phyloP scores from a whole-genome alignment of 257 asterid species.

The Nicotiana attenuata region DNA sequence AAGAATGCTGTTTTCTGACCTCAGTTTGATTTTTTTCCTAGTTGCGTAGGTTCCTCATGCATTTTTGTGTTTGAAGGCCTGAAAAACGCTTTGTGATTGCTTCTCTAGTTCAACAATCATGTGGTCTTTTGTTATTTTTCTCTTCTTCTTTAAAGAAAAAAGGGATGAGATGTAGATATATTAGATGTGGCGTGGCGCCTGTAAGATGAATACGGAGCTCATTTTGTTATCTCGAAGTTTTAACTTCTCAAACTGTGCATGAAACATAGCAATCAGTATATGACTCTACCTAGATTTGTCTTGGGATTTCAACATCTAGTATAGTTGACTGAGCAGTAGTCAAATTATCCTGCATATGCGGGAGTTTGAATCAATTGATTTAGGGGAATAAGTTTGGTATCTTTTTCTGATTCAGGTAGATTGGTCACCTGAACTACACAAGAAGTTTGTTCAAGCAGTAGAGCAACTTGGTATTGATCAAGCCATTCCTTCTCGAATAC shows the following conservation, averaged over 20 bases:
- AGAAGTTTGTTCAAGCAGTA: conserved; percentile 46
- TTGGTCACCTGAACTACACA: conserved; percentile 50
- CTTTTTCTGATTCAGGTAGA: conserved; percentile 32
- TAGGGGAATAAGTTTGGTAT: not conserved
- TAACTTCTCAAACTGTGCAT: not conserved
- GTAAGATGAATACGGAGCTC: not conserved
- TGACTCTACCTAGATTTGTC: not conserved
- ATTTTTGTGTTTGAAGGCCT: not conserved
- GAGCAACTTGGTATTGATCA: conserved; percentile 53
- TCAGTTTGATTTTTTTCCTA: not conserved
- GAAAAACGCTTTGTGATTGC: not conserved
- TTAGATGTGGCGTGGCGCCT: not conserved
- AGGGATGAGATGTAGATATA: not conserved
- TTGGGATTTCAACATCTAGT: not conserved
- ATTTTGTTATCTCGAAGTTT: not conserved
- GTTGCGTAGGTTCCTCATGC: not conserved
- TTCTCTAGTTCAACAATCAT: not conserved
- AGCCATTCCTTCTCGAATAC: conserved; percentile 55
- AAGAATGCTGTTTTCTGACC: not conserved
- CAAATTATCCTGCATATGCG: not conserved
- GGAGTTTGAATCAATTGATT: not conserved
- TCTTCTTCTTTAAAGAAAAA: not conserved
- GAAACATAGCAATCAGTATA: not conserved
- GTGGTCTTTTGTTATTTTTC: not conserved
- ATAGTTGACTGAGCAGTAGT: not conserved